Evolutionary conservation across 1,284 basidiomycete genomes (phyloP).

Genomic region (Marasmius tenuissimus): DNA sequence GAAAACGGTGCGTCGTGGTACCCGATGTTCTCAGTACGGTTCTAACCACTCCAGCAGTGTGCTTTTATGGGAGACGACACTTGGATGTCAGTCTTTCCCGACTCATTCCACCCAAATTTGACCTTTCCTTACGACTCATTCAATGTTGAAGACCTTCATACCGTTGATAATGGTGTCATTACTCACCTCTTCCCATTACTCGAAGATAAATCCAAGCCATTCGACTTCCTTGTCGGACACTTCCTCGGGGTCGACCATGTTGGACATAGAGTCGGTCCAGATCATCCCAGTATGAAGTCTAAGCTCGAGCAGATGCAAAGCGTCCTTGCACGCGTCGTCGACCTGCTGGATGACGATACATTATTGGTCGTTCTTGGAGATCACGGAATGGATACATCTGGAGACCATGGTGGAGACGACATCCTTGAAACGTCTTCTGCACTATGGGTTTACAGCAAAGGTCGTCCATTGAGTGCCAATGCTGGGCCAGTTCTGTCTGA

Average conservation of each 20-base stretch:
- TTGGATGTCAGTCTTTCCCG: slow-evolving; percentile 89
- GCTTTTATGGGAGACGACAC: slow-evolving; percentile 97
- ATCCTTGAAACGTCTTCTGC: slow-evolving; percentile 84
- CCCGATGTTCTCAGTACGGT: neutral
- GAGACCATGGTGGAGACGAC: slow-evolving; percentile 95
- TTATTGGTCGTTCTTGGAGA: slow-evolving; percentile 92
- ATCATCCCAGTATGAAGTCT: slow-evolving; percentile 81
- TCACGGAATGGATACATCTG: slow-evolving; percentile 95
- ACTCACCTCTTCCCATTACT: slow-evolving; percentile 83
- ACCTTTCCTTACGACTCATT: slow-evolving; percentile 92
- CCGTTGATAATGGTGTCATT: slow-evolving; percentile 91
- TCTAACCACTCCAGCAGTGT: slow-evolving; percentile 35
- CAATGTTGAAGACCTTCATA: slow-evolving; percentile 97
- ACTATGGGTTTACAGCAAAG: slow-evolving; percentile 91
- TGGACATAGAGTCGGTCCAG: slow-evolving; percentile 91
- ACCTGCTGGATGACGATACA: slow-evolving; percentile 75
- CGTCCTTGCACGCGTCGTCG: slow-evolving; percentile 75
- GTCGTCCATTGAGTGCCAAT: slow-evolving; percentile 39
- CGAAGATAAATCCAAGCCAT: slow-evolving; percentile 38
- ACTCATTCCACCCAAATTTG: slow-evolving; percentile 69
- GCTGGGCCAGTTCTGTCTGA: slow-evolving; percentile 40
- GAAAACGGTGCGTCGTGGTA: slow-evolving; percentile 49
- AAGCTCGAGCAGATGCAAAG: slow-evolving; percentile 89
- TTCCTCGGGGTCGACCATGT: slow-evolving; percentile 98
- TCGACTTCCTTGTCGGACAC: slow-evolving; percentile 88